These are phyloP conservation scores for Prunus campanulata DNA, from an alignment of 306 rosid genomes.

Conservation along the genomic window DNA sequence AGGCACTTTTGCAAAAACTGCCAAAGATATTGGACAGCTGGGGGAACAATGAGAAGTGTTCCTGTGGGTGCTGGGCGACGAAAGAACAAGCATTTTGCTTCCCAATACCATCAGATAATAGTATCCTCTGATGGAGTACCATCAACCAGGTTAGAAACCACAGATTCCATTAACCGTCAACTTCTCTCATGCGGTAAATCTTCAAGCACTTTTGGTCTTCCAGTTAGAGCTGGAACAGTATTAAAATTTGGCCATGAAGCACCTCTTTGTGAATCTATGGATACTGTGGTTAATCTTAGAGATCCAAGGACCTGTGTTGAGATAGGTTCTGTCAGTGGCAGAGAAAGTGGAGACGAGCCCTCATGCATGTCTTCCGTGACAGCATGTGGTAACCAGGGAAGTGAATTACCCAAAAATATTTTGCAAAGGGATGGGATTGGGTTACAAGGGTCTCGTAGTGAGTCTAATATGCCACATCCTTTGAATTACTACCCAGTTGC, in stretches of 20 bases:
- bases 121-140: constrained; percentile 47
- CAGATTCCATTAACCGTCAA: constrained; percentile 26
- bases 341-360: constrained; percentile 39
- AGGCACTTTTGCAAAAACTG: too few relatives aligned
- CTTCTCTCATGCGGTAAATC: constrained; percentile 26
- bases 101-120: constrained; percentile 52
- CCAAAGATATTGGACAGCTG: too few relatives aligned
- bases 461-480: constrained; percentile 27
- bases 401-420: constrained; percentile 26
- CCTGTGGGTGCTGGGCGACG: too few relatives aligned
- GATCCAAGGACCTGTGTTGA: constrained; percentile 32
- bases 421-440: constrained; percentile 14
- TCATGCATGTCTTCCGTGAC: constrained; percentile 38
- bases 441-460: constrained; percentile 10
- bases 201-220: constrained; percentile 25
- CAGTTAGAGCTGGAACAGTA: constrained; percentile 35
- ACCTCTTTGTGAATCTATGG: constrained; percentile 49
- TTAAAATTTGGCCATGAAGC: constrained; percentile 56
- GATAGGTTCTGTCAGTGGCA: constrained; percentile 25
- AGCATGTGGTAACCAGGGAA: constrained; percentile 26
- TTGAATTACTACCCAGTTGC: constrained; percentile 42
- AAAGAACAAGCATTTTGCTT: constrained; percentile 22
- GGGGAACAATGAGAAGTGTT: too few relatives aligned
- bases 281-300: constrained; percentile 42
- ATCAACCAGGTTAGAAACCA: constrained; percentile 33